Evolutionary conservation across 2,329 filamentous ascomycete genomes (phyloP), one percentile per base, ranked within the genome.

Genomic region (Xylariaceae sp.): DNA sequence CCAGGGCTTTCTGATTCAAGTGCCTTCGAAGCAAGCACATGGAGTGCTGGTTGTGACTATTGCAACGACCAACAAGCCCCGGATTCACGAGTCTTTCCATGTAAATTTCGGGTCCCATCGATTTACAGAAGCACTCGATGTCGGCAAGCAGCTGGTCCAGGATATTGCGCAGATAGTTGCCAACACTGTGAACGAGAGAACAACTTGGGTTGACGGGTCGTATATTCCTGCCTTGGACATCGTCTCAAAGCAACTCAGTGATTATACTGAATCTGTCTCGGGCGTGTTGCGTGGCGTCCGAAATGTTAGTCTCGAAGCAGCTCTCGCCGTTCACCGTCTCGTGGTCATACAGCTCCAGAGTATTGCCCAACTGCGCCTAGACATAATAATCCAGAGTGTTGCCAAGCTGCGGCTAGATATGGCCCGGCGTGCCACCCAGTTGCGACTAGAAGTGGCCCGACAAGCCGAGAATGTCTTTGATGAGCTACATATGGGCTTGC

Each of bases 1-100:
- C 9, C 77, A 82, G 34, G 81, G 81, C 3, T 76, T 85, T 45
- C 65, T 82, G 15, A 75, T 84, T 23, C 76, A 80, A 60, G 76
- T 87, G 34, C 75, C 78, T 3, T 74, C 73, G 34, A 76, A 77
- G 30, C 83, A 88, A 61, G 81, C 83, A 4, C 73, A 83, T 61
- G 85, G 85, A 37, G 70, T 82, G 44, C 71, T 88, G 54, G 82
- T 82, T 56, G 76, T 88, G 50, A 79, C 80, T 1, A 77, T 88
- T 42, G 75, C 80, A 57, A 84, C 84, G 0, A 82, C 77, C 11
- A 82, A 78, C 57, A 82, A 81, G 62, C 85, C 85, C 23, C 82
- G 79, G 70, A 77, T 87, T 63, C 82, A 82, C 66, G 83, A 87
- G 72, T 81, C 80, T 0, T 83, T 87, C 69, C 78, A 80, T 45